Conservation (phyloP, 805 yeast genomes). For the Starmerella floricola region DNA sequence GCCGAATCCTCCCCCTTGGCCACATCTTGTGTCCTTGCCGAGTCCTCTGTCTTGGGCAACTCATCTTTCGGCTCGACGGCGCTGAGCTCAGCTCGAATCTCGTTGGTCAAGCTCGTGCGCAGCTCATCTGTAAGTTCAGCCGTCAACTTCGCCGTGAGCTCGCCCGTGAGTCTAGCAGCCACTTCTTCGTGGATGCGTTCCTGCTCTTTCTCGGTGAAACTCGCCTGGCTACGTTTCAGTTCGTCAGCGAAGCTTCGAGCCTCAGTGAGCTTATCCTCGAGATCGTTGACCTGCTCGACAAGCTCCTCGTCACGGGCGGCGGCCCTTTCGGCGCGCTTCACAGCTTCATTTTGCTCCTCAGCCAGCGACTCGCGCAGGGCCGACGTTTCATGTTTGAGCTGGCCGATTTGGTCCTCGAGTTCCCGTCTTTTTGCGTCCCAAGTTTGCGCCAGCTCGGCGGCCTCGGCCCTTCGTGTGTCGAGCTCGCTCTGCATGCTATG, state of each 20-base stretch:
- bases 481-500: not conserved
- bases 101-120: not conserved
- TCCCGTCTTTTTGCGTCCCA: too few species aligned
- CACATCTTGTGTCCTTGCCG: too few species aligned
- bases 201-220: not conserved
- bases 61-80: not conserved
- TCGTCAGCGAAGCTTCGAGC: not conserved
- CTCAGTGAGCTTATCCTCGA: constrained; percentile 20
- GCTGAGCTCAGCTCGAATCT: not conserved
- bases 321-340: constrained; percentile 8
- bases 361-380: constrained; percentile 4
- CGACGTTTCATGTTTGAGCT: constrained; percentile 14
- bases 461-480: not conserved
- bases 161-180: not conserved
- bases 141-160: constrained; percentile 1
- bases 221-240: not conserved
- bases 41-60: too few species aligned
- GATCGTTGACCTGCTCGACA: constrained; percentile 21
- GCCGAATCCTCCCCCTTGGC: too few species aligned
- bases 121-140: not conserved
- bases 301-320: constrained; percentile 20
- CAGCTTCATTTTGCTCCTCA: constrained; percentile 1
- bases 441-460: not conserved
- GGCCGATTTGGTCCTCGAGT: not conserved
- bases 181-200: not conserved